A percentile compares a stretch with the other conserved stretches of the same genome.
Conservation (phyloP, 208 protist species). For the Leishmania tropica region DNA sequence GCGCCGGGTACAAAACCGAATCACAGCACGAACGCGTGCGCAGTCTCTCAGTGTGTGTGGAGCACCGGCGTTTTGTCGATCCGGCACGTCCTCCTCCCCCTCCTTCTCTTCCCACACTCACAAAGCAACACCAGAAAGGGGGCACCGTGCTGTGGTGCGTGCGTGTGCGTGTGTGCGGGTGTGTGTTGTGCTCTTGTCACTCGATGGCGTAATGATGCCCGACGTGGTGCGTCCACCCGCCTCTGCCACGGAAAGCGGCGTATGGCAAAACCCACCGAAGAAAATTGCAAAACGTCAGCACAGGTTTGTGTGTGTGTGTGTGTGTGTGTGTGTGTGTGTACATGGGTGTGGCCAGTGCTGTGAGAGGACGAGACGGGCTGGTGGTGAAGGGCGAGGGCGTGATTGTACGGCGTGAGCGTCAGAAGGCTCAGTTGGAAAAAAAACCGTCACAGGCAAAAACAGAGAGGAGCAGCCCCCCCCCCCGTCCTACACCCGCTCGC, state of each 20-base stretch:
- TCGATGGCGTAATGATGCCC: too few species aligned
- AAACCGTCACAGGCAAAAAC: not conserved
- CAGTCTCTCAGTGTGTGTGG: too few species aligned
- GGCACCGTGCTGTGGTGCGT: too few species aligned
- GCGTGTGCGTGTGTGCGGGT: not conserved
- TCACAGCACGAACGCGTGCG: not conserved
- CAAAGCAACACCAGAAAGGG: too few species aligned
- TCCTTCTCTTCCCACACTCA: too few species aligned
- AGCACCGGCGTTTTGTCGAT: too few species aligned
- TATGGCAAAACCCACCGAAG: not conserved
- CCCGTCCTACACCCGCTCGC: not conserved
- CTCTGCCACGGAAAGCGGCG: not conserved
- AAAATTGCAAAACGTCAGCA: not conserved
- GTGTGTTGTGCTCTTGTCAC: not conserved
- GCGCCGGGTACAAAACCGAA: not conserved
- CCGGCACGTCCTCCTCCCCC: too few species aligned
- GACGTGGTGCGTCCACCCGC: slow-evolving; percentile 2
- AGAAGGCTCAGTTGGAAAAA: not conserved
- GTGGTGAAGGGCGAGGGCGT: not conserved
- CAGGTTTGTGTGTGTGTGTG: not conserved
- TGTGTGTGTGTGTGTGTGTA: not conserved
- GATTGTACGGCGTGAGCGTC: too few species aligned
- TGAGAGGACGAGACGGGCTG: not conserved
- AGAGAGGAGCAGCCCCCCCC: too few species aligned
- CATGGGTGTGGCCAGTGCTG: not conserved